These are phyloP conservation scores for Arthromyces matolae DNA, from an alignment of 768 basidiomycete species.

Conservation along the genomic window DNA sequence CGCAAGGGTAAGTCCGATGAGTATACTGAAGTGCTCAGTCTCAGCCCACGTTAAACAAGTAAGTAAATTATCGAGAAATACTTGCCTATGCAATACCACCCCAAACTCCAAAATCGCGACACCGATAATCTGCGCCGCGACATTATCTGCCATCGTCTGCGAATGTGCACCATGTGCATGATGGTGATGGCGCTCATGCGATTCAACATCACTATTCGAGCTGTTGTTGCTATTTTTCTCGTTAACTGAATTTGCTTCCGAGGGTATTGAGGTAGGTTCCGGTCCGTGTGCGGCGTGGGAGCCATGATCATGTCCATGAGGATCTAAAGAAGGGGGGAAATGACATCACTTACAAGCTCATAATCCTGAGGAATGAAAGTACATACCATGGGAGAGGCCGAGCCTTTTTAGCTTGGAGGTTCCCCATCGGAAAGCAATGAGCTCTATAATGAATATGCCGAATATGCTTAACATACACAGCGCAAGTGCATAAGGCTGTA, in stretches of 20 bases:
- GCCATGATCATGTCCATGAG: conserved; percentile 62
- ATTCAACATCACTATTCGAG: conserved; percentile 31
- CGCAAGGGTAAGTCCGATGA: conserved; percentile 91
- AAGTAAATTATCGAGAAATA: neutral
- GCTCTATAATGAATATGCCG: conserved; percentile 77
- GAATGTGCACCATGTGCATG: conserved; percentile 13
- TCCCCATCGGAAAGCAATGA: conserved; percentile 86
- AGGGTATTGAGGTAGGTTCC: conserved; percentile 30
- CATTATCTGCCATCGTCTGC: conserved; percentile 32
- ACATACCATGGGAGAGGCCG: conserved; percentile 60
- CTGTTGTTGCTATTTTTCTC: conserved; percentile 13
- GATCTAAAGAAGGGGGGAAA: conserved; percentile 36
- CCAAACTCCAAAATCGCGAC: conserved; percentile 94
- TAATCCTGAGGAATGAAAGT: neutral
- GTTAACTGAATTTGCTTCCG: conserved; percentile 8
- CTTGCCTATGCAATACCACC: conserved; percentile 76
- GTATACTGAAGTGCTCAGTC: conserved; percentile 45
- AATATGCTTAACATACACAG: conserved; percentile 82
- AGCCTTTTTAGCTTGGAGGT: conserved; percentile 63
- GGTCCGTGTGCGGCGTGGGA: conserved; percentile 71
- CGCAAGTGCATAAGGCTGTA: conserved; percentile 77
- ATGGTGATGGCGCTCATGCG: neutral
- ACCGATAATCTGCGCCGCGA: conserved; percentile 73
- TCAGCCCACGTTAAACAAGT: neutral
- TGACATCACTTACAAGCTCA: neutral